Evolutionary conservation across 2,329 filamentous ascomycete genomes (phyloP), one percentile per base, ranked within the genome.

Genomic region (Periconia sp.): DNA sequence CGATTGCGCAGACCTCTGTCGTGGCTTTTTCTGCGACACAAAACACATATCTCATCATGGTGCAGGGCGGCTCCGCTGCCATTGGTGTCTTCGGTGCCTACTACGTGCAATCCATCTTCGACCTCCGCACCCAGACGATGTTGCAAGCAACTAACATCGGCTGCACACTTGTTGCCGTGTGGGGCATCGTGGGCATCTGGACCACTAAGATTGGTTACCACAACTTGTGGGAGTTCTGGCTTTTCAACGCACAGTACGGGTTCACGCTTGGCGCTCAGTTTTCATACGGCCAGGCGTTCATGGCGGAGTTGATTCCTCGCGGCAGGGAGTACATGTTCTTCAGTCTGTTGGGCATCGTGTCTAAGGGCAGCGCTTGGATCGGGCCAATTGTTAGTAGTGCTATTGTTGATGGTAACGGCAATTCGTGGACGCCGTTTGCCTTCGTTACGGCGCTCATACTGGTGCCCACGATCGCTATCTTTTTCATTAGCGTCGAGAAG

Each of bases 271-370:
- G 85, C 57, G 85, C 86, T 0, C 89, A 85, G 85, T 89, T 88
- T 69, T 85, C 82, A 45, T 89, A 89, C 70, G 84, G 81, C 0
- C 86, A 89, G 66, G 88, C 86, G 62, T 86, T 89, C 81, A 89
- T 89, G 59, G 84, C 81, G 2, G 86, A 88, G 60, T 85, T 89
- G 2, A 88, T 85, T 0, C 86, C 86, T 0, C 78, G 84, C 6
- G 86, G 86, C 37, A 85, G 88, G 62, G 87, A 89, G 59, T 88
- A 88, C 61, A 74, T 89, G 11, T 89, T 89, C 76, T 90, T 89
- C 78, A 82, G 79, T 45, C 71, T 89, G 1, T 89, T 89, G 72
- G 85, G 81, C 56, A 87, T 89, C 61, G 82, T 88, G 27, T 85
- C 86, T 43, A 89, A 89, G 72, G 86, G 85, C 0, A 85, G 81